phyloP scores from a whole-genome alignment of 2,329 filamentous ascomycete genomes.

The Magnaporthales sp. region DNA sequence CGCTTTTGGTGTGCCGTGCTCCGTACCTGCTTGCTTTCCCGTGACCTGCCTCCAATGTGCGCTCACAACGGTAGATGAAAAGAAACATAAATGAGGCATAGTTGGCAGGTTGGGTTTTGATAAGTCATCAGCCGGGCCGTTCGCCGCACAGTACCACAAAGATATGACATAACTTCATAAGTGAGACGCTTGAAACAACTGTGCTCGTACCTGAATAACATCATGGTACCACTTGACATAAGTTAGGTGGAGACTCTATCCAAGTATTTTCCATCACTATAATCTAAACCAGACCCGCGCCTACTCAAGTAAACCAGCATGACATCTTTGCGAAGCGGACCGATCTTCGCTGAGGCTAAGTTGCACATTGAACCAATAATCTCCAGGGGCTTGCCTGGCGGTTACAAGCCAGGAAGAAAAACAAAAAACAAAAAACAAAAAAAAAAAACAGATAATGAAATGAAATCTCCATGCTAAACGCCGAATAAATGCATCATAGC shows the following conservation, averaged over 20 bases:
- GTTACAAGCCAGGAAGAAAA: not conserved
- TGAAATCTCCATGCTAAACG: not conserved
- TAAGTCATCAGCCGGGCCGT: not conserved
- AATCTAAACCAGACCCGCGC: not conserved
- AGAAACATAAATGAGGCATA: not conserved
- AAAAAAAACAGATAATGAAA: no score
- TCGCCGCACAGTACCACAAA: not conserved
- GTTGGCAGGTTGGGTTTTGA: not conserved
- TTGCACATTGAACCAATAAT: not conserved
- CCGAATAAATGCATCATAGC: not conserved
- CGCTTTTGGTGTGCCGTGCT: not conserved
- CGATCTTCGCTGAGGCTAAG: not conserved
- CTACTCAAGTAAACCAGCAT: not conserved
- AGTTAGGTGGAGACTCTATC: not conserved
- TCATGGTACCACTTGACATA: not conserved
- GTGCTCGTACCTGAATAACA: not conserved
- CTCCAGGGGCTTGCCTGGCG: not conserved
- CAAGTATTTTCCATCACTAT: not conserved
- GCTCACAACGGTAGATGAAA: not conserved
- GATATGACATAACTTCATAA: not conserved
- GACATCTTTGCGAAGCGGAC: not conserved
- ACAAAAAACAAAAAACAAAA: not conserved
- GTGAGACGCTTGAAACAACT: not conserved
- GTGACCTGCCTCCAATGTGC: not conserved
- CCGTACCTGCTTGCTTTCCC: not conserved